These are phyloP conservation scores for Syncephalastrum contaminatum DNA, from an alignment of 371 early-diverging fungal genomes.

Conservation along the genomic window DNA sequence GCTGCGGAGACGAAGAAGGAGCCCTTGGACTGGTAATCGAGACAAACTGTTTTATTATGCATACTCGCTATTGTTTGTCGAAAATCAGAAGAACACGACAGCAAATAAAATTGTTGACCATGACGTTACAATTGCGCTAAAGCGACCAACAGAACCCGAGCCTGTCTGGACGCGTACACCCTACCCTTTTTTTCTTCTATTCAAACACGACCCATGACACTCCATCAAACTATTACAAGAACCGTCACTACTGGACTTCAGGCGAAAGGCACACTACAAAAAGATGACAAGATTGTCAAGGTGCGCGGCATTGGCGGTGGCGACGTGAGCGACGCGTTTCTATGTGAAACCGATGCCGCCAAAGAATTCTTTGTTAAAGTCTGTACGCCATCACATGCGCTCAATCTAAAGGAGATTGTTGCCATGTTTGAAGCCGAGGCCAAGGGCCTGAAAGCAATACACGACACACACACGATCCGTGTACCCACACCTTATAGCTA, in stretches of 20 bases:
- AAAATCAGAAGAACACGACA: too few species aligned
- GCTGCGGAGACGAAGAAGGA: too few species aligned
- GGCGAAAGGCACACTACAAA: background rate
- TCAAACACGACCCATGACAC: background rate
- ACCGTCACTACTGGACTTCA: constrained; percentile 7
- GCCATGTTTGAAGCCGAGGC: constrained; percentile 15
- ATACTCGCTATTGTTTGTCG: too few species aligned
- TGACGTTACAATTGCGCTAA: too few species aligned
- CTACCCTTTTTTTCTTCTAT: too few species aligned
- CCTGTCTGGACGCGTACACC: too few species aligned
- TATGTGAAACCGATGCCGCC: constrained; percentile 1
- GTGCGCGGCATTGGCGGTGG: constrained; percentile 12
- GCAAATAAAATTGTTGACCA: too few species aligned
- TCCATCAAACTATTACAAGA: constrained; percentile 2
- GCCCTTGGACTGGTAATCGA: too few species aligned
- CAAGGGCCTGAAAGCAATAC: constrained; percentile 11
- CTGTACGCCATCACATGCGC: constrained; percentile 4
- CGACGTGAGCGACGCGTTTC: constrained; percentile 11
- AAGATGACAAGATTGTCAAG: constrained; percentile 7
- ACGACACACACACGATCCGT: constrained; percentile 14
- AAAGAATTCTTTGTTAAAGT: constrained; percentile 13
- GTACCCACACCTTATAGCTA: constrained; percentile 14
- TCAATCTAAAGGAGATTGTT: constrained; percentile 9
- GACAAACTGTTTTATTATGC: too few species aligned
- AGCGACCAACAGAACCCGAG: too few species aligned